Evolutionary conservation across 257 asterid genomes (phyloP), one percentile per base, ranked within the genome.

Genomic region (Knoxia roxburghii): DNA sequence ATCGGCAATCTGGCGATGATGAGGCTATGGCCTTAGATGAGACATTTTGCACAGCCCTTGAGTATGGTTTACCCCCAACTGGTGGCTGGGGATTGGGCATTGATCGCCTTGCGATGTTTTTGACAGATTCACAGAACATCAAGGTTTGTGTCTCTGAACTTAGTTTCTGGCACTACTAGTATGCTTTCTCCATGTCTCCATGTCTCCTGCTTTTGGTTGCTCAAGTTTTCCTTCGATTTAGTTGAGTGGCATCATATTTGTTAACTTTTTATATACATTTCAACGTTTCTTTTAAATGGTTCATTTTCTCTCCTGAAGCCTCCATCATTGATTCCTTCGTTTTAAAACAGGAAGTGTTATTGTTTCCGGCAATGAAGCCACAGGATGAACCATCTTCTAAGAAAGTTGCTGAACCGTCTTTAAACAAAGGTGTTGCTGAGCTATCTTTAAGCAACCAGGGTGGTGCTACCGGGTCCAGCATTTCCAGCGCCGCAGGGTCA

Each of bases 81-180:
- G 96, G 90, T 69, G 97, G 98, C 10, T 92, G 98, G 98, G 98
- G 98, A 56, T 61, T 92, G 76, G 98, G 98, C 26, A 86, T 92
- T 67, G 98, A 89, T 76, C 86, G 97, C n/a, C 61, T 92, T 10
- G 66, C 95, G 1, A 92, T 92, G 98, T 54, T 89, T 77, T 75
- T 92, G 80, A 89, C 97, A 11, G 97, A 92, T 71, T 89, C 97
- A 37, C 98, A 89, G 82, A 92, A 92, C 75, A 92, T 92, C 71
- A 92, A 92, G 98, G 41, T 37, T 37, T 37, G 41, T 37, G 4
- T 37, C 4, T 9, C 9, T 37, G 41, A 37, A 37, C 9, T 37
- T 3, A 37, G 41, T 37, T 37, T 37, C 41, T 37, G 41, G 4
- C 41, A 37, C 9, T 4, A 37, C 9, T 37, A 37, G 41, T 37